These are phyloP conservation scores for Aureobasidium uvarum DNA, from an alignment of 2,329 filamentous ascomycete species.

Conservation along the genomic window DNA sequence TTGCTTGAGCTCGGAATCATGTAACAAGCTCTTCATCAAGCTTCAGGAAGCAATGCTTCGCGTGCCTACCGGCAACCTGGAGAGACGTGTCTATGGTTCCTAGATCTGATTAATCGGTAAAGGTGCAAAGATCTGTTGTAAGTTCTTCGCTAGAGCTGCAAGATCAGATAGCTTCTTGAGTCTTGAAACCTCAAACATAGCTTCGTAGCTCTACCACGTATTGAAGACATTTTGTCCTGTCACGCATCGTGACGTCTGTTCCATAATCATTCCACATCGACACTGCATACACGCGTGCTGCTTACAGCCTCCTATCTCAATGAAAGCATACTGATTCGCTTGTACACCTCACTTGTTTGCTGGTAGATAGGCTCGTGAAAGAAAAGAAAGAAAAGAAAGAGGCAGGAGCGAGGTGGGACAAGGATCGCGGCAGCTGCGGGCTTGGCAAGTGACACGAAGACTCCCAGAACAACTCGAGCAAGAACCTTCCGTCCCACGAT, in stretches of 20 bases:
- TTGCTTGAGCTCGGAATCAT: not conserved
- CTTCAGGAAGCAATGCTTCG: conserved; percentile 10
- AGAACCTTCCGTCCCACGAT: not conserved
- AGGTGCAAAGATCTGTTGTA: not conserved
- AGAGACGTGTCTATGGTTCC: conserved; percentile 13
- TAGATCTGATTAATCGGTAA: not conserved
- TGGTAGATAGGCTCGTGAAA: too few relatives aligned
- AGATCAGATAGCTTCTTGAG: not conserved
- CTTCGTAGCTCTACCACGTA: not conserved
- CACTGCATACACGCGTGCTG: not conserved
- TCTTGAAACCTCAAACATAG: not conserved
- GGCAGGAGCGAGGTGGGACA: not conserved
- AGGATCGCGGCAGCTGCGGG: not conserved
- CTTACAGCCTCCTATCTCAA: not conserved
- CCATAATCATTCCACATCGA: not conserved
- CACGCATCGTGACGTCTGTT: not conserved
- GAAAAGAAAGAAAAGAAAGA: too few relatives aligned
- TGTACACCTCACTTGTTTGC: not conserved
- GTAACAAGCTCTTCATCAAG: not conserved
- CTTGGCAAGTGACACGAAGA: conserved; percentile 8
- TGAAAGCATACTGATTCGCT: not conserved
- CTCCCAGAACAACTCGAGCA: not conserved
- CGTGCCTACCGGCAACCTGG: not conserved
- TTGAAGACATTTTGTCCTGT: not conserved
- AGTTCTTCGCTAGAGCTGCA: not conserved